Evolutionary conservation across 2,329 filamentous ascomycete genomes (phyloP).

Genomic region (Epicoccum sorghinum): DNA sequence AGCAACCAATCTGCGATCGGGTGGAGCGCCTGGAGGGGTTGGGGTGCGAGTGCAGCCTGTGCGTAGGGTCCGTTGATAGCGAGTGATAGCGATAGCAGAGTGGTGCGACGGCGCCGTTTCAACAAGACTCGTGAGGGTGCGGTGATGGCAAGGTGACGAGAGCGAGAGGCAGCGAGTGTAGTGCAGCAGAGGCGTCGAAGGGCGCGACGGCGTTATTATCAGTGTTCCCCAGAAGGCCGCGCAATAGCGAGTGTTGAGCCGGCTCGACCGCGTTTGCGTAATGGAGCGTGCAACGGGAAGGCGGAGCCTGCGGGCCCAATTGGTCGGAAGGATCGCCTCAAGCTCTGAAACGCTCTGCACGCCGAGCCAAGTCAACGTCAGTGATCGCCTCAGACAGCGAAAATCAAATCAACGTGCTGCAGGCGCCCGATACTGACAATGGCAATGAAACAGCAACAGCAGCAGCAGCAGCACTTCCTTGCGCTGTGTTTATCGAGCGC

Average conservation of each 20-base stretch:
- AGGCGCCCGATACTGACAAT: not conserved
- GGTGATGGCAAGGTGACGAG: not conserved
- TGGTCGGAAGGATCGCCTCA: constrained; percentile 1
- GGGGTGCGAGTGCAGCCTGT: constrained; percentile 24
- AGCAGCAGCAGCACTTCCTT: too few species aligned
- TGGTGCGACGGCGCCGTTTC: constrained; percentile 16
- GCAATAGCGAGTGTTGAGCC: constrained; percentile 15
- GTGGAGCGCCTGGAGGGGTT: constrained; percentile 21
- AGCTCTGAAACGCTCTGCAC: constrained; percentile 11
- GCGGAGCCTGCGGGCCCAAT: constrained; percentile 9
- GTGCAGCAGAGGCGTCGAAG: not conserved
- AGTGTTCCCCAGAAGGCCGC: constrained; percentile 5
- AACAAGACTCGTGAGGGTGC: not conserved
- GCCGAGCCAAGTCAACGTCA: constrained; percentile 1
- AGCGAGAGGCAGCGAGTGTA: not conserved
- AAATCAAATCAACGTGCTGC: not conserved
- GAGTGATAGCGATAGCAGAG: constrained; percentile 23
- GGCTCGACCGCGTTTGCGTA: constrained; percentile 8
- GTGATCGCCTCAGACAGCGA: not conserved
- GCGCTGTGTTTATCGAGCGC: not conserved
- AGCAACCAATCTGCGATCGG: constrained; percentile 18
- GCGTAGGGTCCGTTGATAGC: constrained; percentile 21
- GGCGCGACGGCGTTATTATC: not conserved
- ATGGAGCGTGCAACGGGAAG: constrained; percentile 7
- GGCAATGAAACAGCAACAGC: not conserved